Conservation (phyloP, 202 grass and related monocot species). For the Saccharum hybrid region DNA sequence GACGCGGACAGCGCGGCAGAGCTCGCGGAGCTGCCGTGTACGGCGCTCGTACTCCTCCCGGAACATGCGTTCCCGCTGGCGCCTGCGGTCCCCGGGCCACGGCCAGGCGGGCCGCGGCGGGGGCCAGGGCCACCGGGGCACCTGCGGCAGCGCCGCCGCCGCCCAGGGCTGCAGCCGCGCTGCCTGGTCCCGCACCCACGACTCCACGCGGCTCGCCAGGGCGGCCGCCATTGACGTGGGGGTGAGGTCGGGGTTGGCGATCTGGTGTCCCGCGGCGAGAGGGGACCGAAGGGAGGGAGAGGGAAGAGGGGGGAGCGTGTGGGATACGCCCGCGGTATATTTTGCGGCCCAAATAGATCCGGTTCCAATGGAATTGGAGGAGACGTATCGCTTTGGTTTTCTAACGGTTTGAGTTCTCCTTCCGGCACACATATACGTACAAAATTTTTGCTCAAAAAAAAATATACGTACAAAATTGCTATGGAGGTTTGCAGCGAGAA, state of each 20-base stretch:
- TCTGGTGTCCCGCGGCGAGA: slow-evolving; percentile 24
- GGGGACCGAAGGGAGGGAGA: not conserved
- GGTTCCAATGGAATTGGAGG: not conserved
- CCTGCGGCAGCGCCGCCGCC: slow-evolving; percentile 42
- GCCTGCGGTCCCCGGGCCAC: slow-evolving; percentile 46
- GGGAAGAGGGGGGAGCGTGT: not conserved
- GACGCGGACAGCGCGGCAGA: slow-evolving; percentile 78
- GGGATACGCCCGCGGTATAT: slow-evolving; percentile 24
- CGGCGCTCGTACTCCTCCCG: slow-evolving; percentile 74
- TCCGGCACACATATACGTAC: no score
- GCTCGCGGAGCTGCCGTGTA: slow-evolving; percentile 56
- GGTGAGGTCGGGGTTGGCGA: not conserved
- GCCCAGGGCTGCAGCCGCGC: slow-evolving; percentile 55
- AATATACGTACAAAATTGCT: no score
- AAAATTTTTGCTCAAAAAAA: no score
- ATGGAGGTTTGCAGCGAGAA: no score
- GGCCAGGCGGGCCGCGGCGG: slow-evolving; percentile 56
- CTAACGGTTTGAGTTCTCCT: no score
- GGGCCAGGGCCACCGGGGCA: slow-evolving; percentile 53
- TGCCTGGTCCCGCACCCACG: slow-evolving; percentile 70
- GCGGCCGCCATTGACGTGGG: slow-evolving; percentile 55
- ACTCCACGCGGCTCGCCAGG: slow-evolving; percentile 62
- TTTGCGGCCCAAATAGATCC: slow-evolving; percentile 15
- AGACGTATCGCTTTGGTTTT: not conserved
- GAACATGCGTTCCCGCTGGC: slow-evolving; percentile 61